Conservation (phyloP, 768 basidiomycete genomes). For the Panaeolus cyanescens region DNA sequence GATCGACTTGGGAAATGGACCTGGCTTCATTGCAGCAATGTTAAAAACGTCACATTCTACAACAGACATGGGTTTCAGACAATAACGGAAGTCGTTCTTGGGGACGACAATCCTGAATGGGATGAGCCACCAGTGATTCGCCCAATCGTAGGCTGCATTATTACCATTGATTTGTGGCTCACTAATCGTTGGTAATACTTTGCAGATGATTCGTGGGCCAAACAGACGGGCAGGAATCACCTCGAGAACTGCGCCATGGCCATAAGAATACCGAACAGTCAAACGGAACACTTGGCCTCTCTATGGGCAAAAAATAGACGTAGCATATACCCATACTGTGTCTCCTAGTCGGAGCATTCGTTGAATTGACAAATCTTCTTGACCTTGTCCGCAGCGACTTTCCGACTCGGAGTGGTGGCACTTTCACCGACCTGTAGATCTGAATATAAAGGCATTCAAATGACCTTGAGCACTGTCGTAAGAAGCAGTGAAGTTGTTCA, state of each 20-base stretch:
- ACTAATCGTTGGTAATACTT: background rate
- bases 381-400: background rate
- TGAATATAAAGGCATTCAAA: background rate
- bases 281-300: too few species aligned
- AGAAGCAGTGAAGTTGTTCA: background rate
- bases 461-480: background rate
- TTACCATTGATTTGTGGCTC: background rate
- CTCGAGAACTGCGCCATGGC: background rate
- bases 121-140: conserved; percentile 25
- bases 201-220: conserved; percentile 20
- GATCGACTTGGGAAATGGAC: conserved; percentile 24
- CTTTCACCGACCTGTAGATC: background rate
- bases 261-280: too few species aligned
- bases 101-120: conserved; percentile 33
- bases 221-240: background rate
- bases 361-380: background rate
- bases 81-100: conserved; percentile 23
- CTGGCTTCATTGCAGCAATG: conserved; percentile 31
- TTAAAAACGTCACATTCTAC: conserved; percentile 25
- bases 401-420: background rate
- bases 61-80: conserved; percentile 26
- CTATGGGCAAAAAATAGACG: background rate
- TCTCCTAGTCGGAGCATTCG: background rate
- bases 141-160: conserved; percentile 23
- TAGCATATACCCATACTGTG: background rate